Percentiles rank a stretch among this genome's conserved stretches.
Conservation (phyloP, 2,329 filamentous ascomycete genomes). For the Sporothrix globosa region DNA sequence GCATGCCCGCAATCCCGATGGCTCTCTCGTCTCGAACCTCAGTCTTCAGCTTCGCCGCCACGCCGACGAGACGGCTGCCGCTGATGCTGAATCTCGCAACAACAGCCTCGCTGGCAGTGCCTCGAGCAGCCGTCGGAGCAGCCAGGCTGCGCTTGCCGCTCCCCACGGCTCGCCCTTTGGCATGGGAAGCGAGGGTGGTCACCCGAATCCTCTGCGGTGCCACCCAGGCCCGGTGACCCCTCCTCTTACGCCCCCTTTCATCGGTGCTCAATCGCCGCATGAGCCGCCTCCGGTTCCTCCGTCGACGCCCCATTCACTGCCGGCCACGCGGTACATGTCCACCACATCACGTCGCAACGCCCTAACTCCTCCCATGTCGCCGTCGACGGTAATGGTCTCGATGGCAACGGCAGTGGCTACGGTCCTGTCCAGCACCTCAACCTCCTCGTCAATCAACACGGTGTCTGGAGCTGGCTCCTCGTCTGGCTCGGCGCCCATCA, state of each 20-base stretch:
- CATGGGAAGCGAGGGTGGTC: too few relatives aligned
- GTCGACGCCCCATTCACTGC: background rate
- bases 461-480: background rate
- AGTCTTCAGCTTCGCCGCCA: conserved; percentile 20
- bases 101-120: background rate
- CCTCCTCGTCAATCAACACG: background rate
- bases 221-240: conserved; percentile 15
- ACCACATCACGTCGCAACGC: background rate
- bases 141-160: background rate
- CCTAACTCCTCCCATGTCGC: background rate
- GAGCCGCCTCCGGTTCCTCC: conserved; percentile 23
- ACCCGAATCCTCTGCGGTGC: conserved; percentile 31
- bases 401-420: background rate
- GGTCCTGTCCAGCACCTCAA: background rate
- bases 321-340: background rate
- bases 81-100: background rate
- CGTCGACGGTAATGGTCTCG: background rate
- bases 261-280: background rate
- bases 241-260: conserved; percentile 1
- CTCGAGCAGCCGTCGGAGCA: background rate
- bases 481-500: background rate
- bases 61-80: background rate
- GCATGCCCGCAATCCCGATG: conserved; percentile 14
- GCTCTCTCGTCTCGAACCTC: conserved; percentile 28
- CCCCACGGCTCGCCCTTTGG: background rate